These are phyloP conservation scores for Backusella circina DNA, from an alignment of 192 early-diverging fungal species.

Conservation along the genomic window DNA sequence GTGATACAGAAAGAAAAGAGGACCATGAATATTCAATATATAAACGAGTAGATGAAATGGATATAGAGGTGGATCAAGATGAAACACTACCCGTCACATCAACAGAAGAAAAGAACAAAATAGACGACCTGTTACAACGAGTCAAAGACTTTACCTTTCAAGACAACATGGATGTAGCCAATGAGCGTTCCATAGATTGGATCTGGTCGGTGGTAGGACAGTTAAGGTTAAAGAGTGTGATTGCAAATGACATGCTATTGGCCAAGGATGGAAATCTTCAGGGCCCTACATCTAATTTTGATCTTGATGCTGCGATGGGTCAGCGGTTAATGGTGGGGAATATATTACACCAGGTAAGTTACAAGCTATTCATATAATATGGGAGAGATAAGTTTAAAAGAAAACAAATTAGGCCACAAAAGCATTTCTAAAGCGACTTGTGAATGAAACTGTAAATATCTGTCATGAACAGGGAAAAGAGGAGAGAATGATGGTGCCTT, in stretches of 20 bases:
- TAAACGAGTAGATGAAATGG: slow-evolving; percentile 25
- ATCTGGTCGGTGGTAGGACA: slow-evolving; percentile 37
- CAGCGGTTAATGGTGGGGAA: slow-evolving; percentile 47
- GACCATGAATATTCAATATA: not conserved
- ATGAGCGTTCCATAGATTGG: slow-evolving; percentile 39
- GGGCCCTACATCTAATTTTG: not conserved
- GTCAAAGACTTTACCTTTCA: not conserved
- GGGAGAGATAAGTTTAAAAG: not conserved
- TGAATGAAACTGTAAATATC: slow-evolving; percentile 36
- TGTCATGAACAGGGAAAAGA: slow-evolving; percentile 28
- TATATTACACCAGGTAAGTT: slow-evolving; percentile 34
- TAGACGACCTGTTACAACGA: not conserved
- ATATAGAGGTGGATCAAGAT: slow-evolving; percentile 24
- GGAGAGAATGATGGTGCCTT: slow-evolving; percentile 46
- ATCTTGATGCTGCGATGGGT: slow-evolving; percentile 34
- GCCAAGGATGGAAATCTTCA: slow-evolving; percentile 15
- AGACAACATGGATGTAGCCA: not conserved
- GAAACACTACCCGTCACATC: not conserved
- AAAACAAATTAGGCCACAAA: slow-evolving; percentile 36
- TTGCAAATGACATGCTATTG: slow-evolving; percentile 30
- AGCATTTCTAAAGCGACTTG: slow-evolving; percentile 40
- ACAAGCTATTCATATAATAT: not conserved
- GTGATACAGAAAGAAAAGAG: too few species aligned
- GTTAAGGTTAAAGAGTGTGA: slow-evolving; percentile 25
- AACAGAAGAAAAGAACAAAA: not conserved